Evolutionary conservation across 2,329 filamentous ascomycete genomes (phyloP).

Genomic region (Trichoderma sp.): DNA sequence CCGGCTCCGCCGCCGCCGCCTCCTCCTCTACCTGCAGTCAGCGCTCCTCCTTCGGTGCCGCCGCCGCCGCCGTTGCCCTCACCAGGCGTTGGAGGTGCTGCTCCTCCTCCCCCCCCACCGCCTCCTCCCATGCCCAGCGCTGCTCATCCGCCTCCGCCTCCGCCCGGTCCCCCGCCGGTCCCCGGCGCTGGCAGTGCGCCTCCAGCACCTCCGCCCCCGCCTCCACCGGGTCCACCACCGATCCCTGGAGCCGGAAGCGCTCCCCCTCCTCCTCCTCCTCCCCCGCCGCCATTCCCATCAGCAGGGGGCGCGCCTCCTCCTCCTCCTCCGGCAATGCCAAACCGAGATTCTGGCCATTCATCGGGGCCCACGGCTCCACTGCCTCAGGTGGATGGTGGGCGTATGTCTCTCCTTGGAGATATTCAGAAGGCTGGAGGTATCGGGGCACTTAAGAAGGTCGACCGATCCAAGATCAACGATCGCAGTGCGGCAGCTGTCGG

Average conservation of each 20-base stretch:
- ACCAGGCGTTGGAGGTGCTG: slow-evolving; percentile 30
- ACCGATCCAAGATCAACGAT: slow-evolving; percentile 69
- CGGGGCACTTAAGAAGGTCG: slow-evolving; percentile 73
- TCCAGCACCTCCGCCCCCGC: slow-evolving; percentile 43
- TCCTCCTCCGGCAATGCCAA: slow-evolving; percentile 53
- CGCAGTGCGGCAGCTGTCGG: slow-evolving; percentile 67
- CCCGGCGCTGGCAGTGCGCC: slow-evolving; percentile 46
- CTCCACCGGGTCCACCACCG: slow-evolving; percentile 50
- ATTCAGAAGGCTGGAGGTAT: slow-evolving; percentile 73
- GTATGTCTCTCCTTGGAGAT: slow-evolving; percentile 66
- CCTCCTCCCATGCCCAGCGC: slow-evolving; percentile 25
- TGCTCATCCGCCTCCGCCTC: slow-evolving; percentile 27
- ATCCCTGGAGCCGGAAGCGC: slow-evolving; percentile 42
- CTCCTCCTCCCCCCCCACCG: slow-evolving; percentile 29
- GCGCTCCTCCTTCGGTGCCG: slow-evolving; percentile 39
- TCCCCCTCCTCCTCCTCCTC: slow-evolving; percentile 39
- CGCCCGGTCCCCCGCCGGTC: slow-evolving; percentile 29
- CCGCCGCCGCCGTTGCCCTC: slow-evolving; percentile 45
- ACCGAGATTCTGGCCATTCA: slow-evolving; percentile 60
- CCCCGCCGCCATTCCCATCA: slow-evolving; percentile 42
- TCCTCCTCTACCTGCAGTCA: slow-evolving; percentile 44
- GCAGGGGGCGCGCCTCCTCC: slow-evolving; percentile 45
- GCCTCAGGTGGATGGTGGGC: slow-evolving; percentile 49
- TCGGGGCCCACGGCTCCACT: slow-evolving; percentile 53
- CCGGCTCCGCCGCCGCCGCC: slow-evolving; percentile 46